Evolutionary conservation across 2,329 filamentous ascomycete genomes (phyloP), one percentile per base, ranked within the genome.

Genomic region (Sporothrix pallida): DNA sequence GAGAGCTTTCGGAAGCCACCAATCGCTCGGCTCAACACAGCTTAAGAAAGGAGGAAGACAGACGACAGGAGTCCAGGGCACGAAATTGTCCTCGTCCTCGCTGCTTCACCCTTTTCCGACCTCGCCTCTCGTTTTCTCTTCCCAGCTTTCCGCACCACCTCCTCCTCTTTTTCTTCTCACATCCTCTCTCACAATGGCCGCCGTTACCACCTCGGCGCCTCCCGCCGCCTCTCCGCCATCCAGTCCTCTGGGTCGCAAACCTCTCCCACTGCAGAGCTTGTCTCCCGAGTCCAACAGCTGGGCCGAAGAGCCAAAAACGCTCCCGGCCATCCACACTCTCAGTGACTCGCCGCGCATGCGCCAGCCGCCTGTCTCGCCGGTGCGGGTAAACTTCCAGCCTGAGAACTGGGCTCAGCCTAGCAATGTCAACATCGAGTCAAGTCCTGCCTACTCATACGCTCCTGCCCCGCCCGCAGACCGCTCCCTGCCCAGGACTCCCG

Each of bases 331-430:
- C 12, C 26, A 52, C 13, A 48, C 76, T 37, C 50, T 48, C 5
- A 23, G 75, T 54, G 82, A 82, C 70, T 83, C 83, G 23, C 83
- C 86, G 31, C 83, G 83, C 74, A 81, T 89, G 74, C 84, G 85
- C 75, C 84, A 86, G 70, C 83, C 84, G 17, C 88, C 88, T 44
- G 82, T 86, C 42, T 90, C 88, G 56, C 88, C 89, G 20, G 87
- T 88, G 73, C 84, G 82, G 73, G 84, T 89, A 72, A 88, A 87
- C 77, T 85, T 87, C 72, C 86, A 86, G 69, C 81, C 83, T 31
- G 86, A 87, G 58, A 83, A 86, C 78, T 89, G 86, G 86, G 82
- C 83, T 23, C 83, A 83, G 76, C 84, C 87, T 26, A 87, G 86
- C 44, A 86, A 86, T 77, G 86, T 82, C 44, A 83, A 85, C 76